Percentiles rank a stretch among this genome's conserved stretches.
phyloP scores from a whole-genome alignment of 345 rosid species.

The Camelina laxa region DNA sequence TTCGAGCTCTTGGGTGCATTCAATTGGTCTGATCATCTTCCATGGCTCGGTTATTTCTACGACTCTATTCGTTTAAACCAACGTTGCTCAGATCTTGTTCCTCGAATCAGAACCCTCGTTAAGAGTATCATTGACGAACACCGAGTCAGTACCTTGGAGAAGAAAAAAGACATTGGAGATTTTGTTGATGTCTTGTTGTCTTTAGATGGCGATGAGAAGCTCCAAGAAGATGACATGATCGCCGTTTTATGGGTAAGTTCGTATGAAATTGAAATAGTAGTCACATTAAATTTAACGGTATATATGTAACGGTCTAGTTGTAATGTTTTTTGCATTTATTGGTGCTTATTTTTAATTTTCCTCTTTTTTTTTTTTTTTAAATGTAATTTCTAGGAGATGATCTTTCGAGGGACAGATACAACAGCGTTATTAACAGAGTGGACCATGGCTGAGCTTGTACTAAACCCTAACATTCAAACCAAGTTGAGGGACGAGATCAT shows the following conservation, averaged over 20 bases:
- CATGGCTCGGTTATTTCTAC: conserved; percentile 64
- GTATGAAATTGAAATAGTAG: conserved; percentile 8
- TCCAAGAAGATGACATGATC: conserved; percentile 80
- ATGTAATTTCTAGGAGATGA: conserved; percentile 70
- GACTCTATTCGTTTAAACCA: conserved; percentile 60
- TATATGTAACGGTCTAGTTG: conserved; percentile 39
- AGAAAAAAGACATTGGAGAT: conserved; percentile 49
- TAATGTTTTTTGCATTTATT: conserved; percentile 16
- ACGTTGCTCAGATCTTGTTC: conserved; percentile 79
- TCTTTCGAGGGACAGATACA: conserved; percentile 91
- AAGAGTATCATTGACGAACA: conserved; percentile 64
- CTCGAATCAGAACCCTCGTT: conserved; percentile 65
- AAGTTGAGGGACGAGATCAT: conserved; percentile 57
- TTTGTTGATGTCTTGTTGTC: conserved; percentile 84
- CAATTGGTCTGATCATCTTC: conserved; percentile 77
- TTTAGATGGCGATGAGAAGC: conserved; percentile 73
- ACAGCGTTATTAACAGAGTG: conserved; percentile 91
- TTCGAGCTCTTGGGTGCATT: conserved; percentile 85
- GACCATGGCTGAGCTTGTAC: conserved; percentile 81
- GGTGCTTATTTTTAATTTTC: neutral
- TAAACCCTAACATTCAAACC: conserved; percentile 64
- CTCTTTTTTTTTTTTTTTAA: too few species aligned
- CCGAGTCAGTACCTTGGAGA: conserved; percentile 30
- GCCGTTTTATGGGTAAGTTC: conserved; percentile 83
- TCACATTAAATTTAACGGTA: conserved; percentile 32